Conservation (phyloP, 202 grass and related monocot species). For the Setaria viridis region DNA sequence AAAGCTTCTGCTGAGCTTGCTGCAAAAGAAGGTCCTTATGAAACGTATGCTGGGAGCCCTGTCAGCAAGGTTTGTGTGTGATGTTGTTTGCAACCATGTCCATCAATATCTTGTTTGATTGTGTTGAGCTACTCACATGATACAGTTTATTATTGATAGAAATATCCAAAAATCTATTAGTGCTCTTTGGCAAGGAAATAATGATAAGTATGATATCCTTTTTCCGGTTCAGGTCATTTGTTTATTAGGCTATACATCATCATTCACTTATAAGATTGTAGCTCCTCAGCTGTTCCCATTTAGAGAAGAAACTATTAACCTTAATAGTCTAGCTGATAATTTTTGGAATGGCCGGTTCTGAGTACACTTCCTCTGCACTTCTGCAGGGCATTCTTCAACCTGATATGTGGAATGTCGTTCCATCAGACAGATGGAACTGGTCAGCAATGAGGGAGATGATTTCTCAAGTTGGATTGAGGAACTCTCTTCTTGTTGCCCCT, state of each 20-base stretch:
- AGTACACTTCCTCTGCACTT: conserved; percentile 17
- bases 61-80: conserved; percentile 72
- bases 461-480: conserved; percentile 72
- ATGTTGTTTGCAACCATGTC: conserved; percentile 12
- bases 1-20: conserved; percentile 89
- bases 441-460: conserved; percentile 67
- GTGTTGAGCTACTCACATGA: not conserved
- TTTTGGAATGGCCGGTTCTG: not conserved
- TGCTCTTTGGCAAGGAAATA: not conserved
- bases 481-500: conserved; percentile 96
- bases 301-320: too few relatives aligned
- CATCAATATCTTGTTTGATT: conserved; percentile 15
- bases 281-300: not conserved
- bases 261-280: not conserved
- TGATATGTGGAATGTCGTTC: conserved; percentile 87
- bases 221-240: not conserved
- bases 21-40: conserved; percentile 84
- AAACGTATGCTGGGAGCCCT: conserved; percentile 93
- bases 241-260: conserved; percentile 11
- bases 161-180: not conserved
- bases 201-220: not conserved
- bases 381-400: conserved; percentile 87
- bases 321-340: not conserved
- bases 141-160: not conserved
- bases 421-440: conserved; percentile 90